phyloP scores from a whole-genome alignment of 116 monocot genomes.

The Trichopus zeylanicus region DNA sequence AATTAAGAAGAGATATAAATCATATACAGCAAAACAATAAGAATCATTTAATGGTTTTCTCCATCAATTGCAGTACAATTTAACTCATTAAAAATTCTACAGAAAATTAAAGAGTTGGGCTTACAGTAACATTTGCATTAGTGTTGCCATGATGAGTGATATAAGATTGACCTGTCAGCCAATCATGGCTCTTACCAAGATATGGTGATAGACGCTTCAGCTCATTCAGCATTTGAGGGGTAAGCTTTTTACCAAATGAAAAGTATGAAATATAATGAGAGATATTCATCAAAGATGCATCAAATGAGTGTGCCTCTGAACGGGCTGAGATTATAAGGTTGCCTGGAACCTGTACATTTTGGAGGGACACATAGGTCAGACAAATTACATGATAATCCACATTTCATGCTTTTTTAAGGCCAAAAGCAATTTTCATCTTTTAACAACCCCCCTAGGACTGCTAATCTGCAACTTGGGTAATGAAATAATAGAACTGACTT shows the following conservation, averaged over 20 bases:
- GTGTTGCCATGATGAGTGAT: slow-evolving; percentile 38
- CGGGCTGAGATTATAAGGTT: slow-evolving; percentile 83
- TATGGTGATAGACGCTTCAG: slow-evolving; percentile 61
- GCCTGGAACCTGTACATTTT: slow-evolving; percentile 73
- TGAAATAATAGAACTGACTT: neutral
- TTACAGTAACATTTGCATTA: slow-evolving; percentile 77
- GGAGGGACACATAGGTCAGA: neutral
- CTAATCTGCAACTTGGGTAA: neutral
- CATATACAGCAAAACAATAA: neutral
- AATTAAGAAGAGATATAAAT: neutral
- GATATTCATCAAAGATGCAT: slow-evolving; percentile 85
- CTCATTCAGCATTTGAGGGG: slow-evolving; percentile 42
- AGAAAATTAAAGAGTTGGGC: slow-evolving; percentile 14
- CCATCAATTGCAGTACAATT: too few relatives aligned
- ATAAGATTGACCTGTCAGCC: slow-evolving; percentile 61
- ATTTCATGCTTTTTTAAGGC: too few relatives aligned
- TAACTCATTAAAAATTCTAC: too few relatives aligned
- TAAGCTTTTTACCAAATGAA: slow-evolving; percentile 73
- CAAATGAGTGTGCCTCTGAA: slow-evolving; percentile 90
- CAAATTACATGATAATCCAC: neutral
- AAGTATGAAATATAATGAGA: slow-evolving; percentile 85
- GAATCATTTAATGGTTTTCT: too few relatives aligned
- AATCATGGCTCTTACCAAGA: slow-evolving; percentile 66
- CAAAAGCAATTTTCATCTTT: too few relatives aligned
- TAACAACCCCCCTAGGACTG: too few relatives aligned